Percentiles rank a stretch among this genome's conserved stretches.
Conservation (phyloP, 2,329 filamentous ascomycete genomes). For the Sclerotinia glacialis region DNA sequence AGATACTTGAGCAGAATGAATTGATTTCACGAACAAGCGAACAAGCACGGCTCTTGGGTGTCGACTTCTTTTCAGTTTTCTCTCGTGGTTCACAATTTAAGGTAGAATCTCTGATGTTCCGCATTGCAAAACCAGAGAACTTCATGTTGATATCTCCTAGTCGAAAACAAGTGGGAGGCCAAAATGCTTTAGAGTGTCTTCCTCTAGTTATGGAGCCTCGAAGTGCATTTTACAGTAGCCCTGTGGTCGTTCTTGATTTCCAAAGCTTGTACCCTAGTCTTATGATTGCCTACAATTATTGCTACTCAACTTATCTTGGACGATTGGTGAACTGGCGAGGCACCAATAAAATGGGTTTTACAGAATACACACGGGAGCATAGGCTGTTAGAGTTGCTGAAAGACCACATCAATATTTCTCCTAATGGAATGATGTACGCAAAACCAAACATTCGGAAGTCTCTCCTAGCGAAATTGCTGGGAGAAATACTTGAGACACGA, state of each 20-base stretch:
- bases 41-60: slow-evolving; percentile 85
- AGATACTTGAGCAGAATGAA: slow-evolving; percentile 88
- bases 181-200: slow-evolving; percentile 91
- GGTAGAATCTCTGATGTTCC: slow-evolving; percentile 97
- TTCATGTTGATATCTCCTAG: slow-evolving; percentile 88
- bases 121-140: slow-evolving; percentile 95
- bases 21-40: slow-evolving; percentile 86
- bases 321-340: slow-evolving; percentile 86
- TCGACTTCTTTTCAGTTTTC: slow-evolving; percentile 97
- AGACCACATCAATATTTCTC: slow-evolving; percentile 85
- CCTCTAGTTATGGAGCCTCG: slow-evolving; percentile 97
- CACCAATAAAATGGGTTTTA: slow-evolving; percentile 90
- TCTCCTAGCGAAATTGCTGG: slow-evolving; percentile 91
- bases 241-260: slow-evolving; percentile 88
- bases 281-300: slow-evolving; percentile 99
- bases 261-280: slow-evolving; percentile 95
- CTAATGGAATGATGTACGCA: slow-evolving; percentile 95
- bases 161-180: slow-evolving; percentile 84
- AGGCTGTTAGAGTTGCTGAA: slow-evolving; percentile 74
- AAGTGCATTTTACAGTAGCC: slow-evolving; percentile 89
- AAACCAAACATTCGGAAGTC: slow-evolving; percentile 85
- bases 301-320: slow-evolving; percentile 94
- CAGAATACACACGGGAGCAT: slow-evolving; percentile 75
- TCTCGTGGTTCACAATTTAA: slow-evolving; percentile 96
- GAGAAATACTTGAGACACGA: slow-evolving; percentile 90